A percentile compares a stretch with the other conserved stretches of the same genome.
These are phyloP conservation scores for Oryza meyeriana DNA, from an alignment of 176 grass and related monocot genomes.

Conservation along the genomic window DNA sequence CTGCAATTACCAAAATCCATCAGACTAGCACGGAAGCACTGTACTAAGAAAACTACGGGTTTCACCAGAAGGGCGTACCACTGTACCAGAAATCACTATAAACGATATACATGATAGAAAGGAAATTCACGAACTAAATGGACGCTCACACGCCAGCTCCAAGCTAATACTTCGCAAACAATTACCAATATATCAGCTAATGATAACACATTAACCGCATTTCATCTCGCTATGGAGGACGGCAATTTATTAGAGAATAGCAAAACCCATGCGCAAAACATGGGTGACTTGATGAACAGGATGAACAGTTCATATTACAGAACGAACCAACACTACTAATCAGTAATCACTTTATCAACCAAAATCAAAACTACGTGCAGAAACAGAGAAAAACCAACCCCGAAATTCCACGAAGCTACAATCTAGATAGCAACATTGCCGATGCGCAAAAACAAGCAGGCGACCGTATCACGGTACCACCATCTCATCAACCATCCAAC, in stretches of 20 bases:
- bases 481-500: constrained; percentile 8
- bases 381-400: not conserved
- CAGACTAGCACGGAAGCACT: not conserved
- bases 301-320: not conserved
- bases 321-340: not conserved
- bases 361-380: not conserved
- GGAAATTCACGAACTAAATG: not conserved
- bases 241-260: not conserved
- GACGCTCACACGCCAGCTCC: not conserved
- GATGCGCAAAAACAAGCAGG: not conserved
- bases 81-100: not conserved
- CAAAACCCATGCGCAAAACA: not conserved
- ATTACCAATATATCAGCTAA: not conserved
- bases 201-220: not conserved
- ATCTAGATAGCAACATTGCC: not conserved
- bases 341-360: not conserved
- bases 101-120: not conserved
- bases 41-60: constrained; percentile 3
- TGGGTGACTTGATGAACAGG: not conserved
- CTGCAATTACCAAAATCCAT: not conserved
- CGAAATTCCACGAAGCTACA: not conserved
- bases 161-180: not conserved
- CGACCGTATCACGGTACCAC: not conserved
- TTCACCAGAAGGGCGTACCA: not conserved
- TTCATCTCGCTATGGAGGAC: not conserved